Conservation (phyloP, 2,329 filamentous ascomycete genomes). For the Ophidiomyces ophidiicola region DNA sequence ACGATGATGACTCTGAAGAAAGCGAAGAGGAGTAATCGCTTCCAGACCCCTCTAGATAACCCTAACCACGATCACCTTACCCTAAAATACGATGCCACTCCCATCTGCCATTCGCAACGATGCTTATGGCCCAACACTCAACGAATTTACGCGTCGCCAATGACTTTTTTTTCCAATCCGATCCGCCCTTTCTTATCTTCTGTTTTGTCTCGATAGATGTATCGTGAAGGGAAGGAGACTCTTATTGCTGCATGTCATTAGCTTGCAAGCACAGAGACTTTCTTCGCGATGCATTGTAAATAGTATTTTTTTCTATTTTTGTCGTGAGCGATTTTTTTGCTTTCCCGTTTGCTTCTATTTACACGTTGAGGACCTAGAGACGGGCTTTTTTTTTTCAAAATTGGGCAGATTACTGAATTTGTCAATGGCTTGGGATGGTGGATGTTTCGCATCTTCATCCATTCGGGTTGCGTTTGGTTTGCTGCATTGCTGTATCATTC, state of each 20-base stretch:
- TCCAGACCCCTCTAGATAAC: not conserved
- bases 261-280: too few species aligned
- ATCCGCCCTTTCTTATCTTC: too few species aligned
- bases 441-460: not conserved
- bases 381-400: not conserved
- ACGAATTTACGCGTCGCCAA: too few species aligned
- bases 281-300: slow-evolving; percentile 3
- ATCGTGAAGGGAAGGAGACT: too few species aligned
- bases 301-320: not conserved
- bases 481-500: not conserved
- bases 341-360: not conserved
- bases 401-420: not conserved
- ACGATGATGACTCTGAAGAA: slow-evolving; percentile 38
- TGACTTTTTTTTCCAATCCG: too few species aligned
- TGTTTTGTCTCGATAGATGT: too few species aligned
- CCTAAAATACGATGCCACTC: too few species aligned
- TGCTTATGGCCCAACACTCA: too few species aligned
- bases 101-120: too few species aligned
- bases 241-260: not conserved
- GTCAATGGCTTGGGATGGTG: not conserved
- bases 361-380: not conserved
- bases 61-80: too few species aligned
- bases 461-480: not conserved
- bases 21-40: slow-evolving; percentile 37
- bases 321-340: slow-evolving; percentile 2